Evolutionary conservation across 202 grass and related monocot species (phyloP).

Genomic region (Panicum virgatum): DNA sequence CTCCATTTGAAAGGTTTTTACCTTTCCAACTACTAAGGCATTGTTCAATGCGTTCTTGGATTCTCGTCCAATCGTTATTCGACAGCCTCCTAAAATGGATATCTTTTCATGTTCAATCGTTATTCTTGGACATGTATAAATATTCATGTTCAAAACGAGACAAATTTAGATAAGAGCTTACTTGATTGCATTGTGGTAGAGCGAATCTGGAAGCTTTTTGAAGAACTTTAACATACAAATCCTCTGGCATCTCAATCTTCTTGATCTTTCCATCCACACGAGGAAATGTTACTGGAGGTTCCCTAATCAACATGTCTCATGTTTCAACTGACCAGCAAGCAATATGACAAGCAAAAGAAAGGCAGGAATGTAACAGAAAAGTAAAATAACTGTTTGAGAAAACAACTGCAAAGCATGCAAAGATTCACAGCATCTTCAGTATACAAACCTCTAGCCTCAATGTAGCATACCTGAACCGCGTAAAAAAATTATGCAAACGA

Average conservation of each 20-base stretch:
- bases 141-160: not conserved
- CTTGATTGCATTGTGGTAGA: constrained; percentile 82
- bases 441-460: not conserved
- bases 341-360: too few relatives aligned
- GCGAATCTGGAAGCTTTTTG: constrained; percentile 66
- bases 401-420: not conserved
- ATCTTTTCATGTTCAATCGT: too few relatives aligned
- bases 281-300: too few relatives aligned
- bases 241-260: too few relatives aligned
- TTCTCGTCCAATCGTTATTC: too few relatives aligned
- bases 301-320: too few relatives aligned
- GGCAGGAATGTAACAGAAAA: constrained; percentile 12
- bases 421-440: not conserved
- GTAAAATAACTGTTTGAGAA: not conserved
- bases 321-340: too few relatives aligned
- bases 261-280: too few relatives aligned
- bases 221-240: too few relatives aligned
- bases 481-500: not conserved
- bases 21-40: too few relatives aligned
- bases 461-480: not conserved
- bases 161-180: constrained; percentile 13
- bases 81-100: constrained; percentile 70
- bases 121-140: not conserved
- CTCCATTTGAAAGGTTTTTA: too few relatives aligned
- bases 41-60: too few relatives aligned